Conservation (phyloP, 495 filamentous ascomycete species). For the Xylaria scruposa region DNA sequence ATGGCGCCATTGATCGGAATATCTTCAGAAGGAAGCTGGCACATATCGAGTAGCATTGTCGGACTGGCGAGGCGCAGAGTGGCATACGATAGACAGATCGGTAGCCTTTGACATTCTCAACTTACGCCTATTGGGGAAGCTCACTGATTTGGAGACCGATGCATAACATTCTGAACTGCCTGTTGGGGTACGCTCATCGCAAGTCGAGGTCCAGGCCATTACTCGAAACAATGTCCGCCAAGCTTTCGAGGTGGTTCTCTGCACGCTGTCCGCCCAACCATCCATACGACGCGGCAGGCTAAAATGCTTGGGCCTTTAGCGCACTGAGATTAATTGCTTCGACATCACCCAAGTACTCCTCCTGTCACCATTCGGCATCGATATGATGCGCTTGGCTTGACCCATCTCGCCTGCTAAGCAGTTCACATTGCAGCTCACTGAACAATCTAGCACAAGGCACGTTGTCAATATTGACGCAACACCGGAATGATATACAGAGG, state of each 20-base stretch:
- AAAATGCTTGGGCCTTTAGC: conserved; percentile 32
- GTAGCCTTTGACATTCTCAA: not conserved
- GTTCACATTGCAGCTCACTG: not conserved
- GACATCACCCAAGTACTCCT: conserved; percentile 9
- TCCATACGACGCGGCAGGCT: conserved; percentile 30
- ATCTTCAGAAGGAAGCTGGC: conserved; percentile 1
- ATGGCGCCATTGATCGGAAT: not conserved
- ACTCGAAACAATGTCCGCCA: not conserved
- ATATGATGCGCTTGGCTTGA: not conserved
- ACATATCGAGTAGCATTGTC: not conserved
- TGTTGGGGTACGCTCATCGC: conserved; percentile 20
- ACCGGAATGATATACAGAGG: not conserved
- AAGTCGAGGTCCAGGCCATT: conserved; percentile 13
- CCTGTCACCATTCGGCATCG: not conserved
- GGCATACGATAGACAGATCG: not conserved
- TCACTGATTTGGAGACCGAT: not conserved
- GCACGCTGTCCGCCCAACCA: not conserved
- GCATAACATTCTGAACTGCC: conserved; percentile 12
- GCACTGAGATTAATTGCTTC: conserved; percentile 20
- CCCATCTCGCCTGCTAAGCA: not conserved
- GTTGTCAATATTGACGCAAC: not conserved
- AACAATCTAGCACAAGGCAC: not conserved
- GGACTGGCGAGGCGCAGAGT: not conserved
- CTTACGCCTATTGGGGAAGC: conserved; percentile 19
- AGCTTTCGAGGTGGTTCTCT: not conserved